Evolutionary conservation across 176 grass and related monocot species (phyloP).

Genomic region (Alloteropsis semialata): DNA sequence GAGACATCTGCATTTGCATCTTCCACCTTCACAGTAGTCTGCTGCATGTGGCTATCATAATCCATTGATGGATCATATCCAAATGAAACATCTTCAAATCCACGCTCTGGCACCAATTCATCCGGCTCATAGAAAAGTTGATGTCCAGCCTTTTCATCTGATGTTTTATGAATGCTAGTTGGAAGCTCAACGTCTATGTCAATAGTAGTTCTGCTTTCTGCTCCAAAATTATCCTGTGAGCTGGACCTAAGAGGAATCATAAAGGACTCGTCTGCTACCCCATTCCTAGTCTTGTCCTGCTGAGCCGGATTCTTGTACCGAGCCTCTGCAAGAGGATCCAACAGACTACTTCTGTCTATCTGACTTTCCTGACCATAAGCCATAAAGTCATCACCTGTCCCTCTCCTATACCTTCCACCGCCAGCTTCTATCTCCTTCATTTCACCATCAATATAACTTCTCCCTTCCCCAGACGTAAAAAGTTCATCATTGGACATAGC

Average conservation of each 20-base stretch:
- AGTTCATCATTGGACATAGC: constrained; percentile 67
- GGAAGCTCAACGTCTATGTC: constrained; percentile 86
- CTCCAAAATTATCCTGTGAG: constrained; percentile 46
- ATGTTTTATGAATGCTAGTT: constrained; percentile 19
- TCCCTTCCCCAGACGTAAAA: constrained; percentile 54
- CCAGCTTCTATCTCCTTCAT: constrained; percentile 89
- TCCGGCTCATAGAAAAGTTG: constrained; percentile 84
- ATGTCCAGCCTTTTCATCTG: constrained; percentile 36
- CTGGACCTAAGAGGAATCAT: constrained; percentile 75
- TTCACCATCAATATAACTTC: constrained; percentile 44
- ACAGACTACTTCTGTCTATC: constrained; percentile 39
- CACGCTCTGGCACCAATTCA: constrained; percentile 76
- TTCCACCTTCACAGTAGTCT: constrained; percentile 45
- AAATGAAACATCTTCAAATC: constrained; percentile 54
- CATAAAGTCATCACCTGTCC: constrained; percentile 67
- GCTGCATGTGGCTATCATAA: constrained; percentile 56
- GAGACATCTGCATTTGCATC: constrained; percentile 35
- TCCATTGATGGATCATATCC: constrained; percentile 89
- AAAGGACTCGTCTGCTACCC: constrained; percentile 72
- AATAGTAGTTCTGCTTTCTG: constrained; percentile 56
- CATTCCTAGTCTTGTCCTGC: constrained; percentile 48
- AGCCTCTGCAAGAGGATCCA: constrained; percentile 79
- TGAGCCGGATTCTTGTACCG: constrained; percentile 42
- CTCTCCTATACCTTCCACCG: constrained; percentile 53
- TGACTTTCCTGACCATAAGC: constrained; percentile 62